Percentiles rank a stretch among this genome's conserved stretches.
Conservation (phyloP, 2,329 filamentous ascomycete species). For the Samsoniella hepiali region DNA sequence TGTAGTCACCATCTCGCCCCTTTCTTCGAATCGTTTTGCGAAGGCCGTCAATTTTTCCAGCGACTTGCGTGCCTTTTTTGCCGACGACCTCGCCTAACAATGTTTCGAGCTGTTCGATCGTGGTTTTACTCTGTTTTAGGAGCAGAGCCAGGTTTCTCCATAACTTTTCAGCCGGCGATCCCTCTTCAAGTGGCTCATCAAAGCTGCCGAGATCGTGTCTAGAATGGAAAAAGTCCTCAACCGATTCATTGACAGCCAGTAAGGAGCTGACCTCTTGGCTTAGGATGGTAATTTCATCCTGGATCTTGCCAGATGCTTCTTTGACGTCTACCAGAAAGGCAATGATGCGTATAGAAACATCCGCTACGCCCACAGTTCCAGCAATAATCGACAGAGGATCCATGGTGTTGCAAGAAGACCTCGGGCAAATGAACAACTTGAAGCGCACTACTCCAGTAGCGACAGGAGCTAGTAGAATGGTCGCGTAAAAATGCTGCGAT, state of each 20-base stretch:
- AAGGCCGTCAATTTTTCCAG: slow-evolving; percentile 7
- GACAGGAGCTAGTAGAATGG: no score
- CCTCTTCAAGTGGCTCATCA: neutral
- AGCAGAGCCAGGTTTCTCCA: neutral
- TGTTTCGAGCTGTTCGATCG: neutral
- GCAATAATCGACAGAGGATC: slow-evolving; percentile 2
- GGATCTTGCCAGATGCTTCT: slow-evolving; percentile 1
- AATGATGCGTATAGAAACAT: neutral
- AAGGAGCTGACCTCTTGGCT: neutral
- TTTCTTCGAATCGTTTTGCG: neutral
- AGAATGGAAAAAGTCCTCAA: neutral
- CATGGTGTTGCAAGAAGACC: neutral
- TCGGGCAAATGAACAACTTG: no score
- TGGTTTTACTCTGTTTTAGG: neutral
- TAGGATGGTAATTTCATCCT: slow-evolving; percentile 7
- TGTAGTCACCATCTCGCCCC: slow-evolving; percentile 4
- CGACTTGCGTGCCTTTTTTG: neutral
- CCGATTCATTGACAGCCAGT: neutral
- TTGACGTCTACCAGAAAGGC: slow-evolving; percentile 1
- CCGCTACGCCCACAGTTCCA: neutral
- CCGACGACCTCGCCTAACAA: slow-evolving; percentile 1
- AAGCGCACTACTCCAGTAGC: no score
- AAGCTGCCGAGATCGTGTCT: neutral
- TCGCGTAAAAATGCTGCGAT: no score
- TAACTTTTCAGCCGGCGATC: neutral